Evolutionary conservation across 2,329 filamentous ascomycete species (phyloP).

Genomic region (Cephalotrichum gorgonifer): DNA sequence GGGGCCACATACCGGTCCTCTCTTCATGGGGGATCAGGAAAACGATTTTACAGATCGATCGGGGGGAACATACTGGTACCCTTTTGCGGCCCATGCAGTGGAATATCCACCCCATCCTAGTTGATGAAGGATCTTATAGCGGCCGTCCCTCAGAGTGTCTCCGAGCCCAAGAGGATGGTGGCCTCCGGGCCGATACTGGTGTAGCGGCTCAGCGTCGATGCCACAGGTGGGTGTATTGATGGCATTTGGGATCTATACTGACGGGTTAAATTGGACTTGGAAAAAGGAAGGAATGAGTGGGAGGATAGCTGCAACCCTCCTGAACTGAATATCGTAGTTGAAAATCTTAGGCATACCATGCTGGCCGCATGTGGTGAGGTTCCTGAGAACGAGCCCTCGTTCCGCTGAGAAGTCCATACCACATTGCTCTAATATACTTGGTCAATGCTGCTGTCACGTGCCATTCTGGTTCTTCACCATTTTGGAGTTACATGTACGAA

Average conservation of each 20-base stretch:
- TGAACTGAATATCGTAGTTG: neutral
- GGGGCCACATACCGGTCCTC: too few relatives aligned
- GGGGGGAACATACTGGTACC: conserved; percentile 12
- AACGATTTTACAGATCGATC: neutral
- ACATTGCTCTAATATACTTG: too few relatives aligned
- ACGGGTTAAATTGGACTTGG: neutral
- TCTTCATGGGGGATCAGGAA: too few relatives aligned
- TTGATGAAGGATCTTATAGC: conserved; percentile 32
- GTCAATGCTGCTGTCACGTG: neutral
- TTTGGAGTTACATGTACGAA: too few relatives aligned
- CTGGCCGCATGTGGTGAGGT: neutral
- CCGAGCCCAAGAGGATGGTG: conserved; percentile 30
- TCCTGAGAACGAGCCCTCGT: neutral
- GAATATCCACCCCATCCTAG: conserved; percentile 30
- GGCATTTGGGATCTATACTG: neutral
- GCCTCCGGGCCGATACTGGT: conserved; percentile 23
- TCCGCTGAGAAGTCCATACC: neutral
- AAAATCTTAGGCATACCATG: neutral
- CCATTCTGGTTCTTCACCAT: too few relatives aligned
- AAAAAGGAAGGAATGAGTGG: neutral
- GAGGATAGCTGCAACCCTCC: neutral
- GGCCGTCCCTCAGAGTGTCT: conserved; percentile 22
- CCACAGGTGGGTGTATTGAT: conserved; percentile 3
- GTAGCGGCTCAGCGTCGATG: conserved; percentile 11
- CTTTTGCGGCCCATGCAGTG: conserved; percentile 32